Percentiles rank a stretch among this genome's conserved stretches.
These are phyloP conservation scores for Schoenoplectus triqueter DNA, from an alignment of 202 grass and related monocot species.

Conservation along the genomic window DNA sequence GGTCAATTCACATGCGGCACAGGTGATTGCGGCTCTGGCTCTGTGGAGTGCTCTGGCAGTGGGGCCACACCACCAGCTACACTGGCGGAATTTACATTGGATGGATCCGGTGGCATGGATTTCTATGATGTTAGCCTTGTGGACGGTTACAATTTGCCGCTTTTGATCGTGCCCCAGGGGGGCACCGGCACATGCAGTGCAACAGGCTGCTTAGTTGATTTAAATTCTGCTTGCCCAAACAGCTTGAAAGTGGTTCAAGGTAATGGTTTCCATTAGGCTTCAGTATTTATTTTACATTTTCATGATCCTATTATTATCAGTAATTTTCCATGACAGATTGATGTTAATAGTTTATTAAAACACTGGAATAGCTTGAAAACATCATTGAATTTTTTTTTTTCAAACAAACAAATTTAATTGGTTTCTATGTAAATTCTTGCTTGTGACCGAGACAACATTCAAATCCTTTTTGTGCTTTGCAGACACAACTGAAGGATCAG, in stretches of 20 bases:
- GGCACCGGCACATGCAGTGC: slow-evolving; percentile 59
- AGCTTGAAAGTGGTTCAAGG: slow-evolving; percentile 57
- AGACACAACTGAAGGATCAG: slow-evolving; percentile 13
- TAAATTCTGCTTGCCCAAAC: slow-evolving; percentile 73
- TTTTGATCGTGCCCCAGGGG: slow-evolving; percentile 66
- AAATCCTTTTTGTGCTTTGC: not conserved
- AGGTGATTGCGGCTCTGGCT: slow-evolving; percentile 69
- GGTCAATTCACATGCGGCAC: slow-evolving; percentile 70
- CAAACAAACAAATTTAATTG: not conserved
- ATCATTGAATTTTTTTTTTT: not conserved
- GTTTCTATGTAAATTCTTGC: not conserved
- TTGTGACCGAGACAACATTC: not conserved
- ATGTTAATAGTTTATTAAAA: not conserved
- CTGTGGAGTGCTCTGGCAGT: slow-evolving; percentile 57
- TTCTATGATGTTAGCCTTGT: slow-evolving; percentile 96
- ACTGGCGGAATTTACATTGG: slow-evolving; percentile 78
- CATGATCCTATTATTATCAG: not conserved
- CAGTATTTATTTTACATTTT: slow-evolving; percentile 9
- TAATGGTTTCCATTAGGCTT: not conserved
- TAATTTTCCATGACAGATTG: not conserved
- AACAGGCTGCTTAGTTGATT: slow-evolving; percentile 75
- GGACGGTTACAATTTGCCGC: slow-evolving; percentile 80
- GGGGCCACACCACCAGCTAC: slow-evolving; percentile 64
- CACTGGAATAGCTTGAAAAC: not conserved
- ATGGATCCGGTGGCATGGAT: slow-evolving; percentile 64